phyloP scores from a whole-genome alignment of 768 basidiomycete genomes.

The Auricularia auricula-judae region DNA sequence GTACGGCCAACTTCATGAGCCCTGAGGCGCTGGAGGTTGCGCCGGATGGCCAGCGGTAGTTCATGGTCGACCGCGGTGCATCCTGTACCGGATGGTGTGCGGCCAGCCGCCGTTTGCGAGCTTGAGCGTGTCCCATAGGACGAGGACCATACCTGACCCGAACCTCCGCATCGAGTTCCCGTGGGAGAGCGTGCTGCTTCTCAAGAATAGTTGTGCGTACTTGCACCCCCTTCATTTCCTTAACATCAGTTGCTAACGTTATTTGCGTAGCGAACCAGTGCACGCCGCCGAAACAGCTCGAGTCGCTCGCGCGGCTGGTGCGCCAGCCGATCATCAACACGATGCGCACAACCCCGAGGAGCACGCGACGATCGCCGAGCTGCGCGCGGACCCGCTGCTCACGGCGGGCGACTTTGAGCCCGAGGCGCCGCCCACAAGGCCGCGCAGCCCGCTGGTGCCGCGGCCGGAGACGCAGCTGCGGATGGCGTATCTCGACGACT shows the following conservation, averaged over 20 bases:
- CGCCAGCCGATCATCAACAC: slow-evolving; percentile 63
- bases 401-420: not conserved
- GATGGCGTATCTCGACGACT: not conserved
- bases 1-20: slow-evolving; percentile 98
- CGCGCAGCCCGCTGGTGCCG: not conserved
- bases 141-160: slow-evolving; percentile 84
- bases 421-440: not conserved
- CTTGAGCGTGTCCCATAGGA: slow-evolving; percentile 77
- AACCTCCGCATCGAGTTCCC: slow-evolving; percentile 75
- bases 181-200: slow-evolving; percentile 45
- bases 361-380: slow-evolving; percentile 75
- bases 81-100: slow-evolving; percentile 97
- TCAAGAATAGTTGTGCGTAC: slow-evolving; percentile 8
- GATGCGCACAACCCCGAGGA: slow-evolving; percentile 76
- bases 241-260: not conserved
- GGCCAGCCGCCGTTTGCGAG: slow-evolving; percentile 90
- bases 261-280: slow-evolving; percentile 13
- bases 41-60: slow-evolving; percentile 72
- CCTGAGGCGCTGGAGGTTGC: slow-evolving; percentile 85
- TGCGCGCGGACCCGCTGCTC: slow-evolving; percentile 37
- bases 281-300: slow-evolving; percentile 44
- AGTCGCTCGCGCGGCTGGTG: slow-evolving; percentile 60
- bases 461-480: not conserved
- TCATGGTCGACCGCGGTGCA: slow-evolving; percentile 64
- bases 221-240: not conserved